Conservation (phyloP, 768 basidiomycete species). For the Multifurca ochricompacta region DNA sequence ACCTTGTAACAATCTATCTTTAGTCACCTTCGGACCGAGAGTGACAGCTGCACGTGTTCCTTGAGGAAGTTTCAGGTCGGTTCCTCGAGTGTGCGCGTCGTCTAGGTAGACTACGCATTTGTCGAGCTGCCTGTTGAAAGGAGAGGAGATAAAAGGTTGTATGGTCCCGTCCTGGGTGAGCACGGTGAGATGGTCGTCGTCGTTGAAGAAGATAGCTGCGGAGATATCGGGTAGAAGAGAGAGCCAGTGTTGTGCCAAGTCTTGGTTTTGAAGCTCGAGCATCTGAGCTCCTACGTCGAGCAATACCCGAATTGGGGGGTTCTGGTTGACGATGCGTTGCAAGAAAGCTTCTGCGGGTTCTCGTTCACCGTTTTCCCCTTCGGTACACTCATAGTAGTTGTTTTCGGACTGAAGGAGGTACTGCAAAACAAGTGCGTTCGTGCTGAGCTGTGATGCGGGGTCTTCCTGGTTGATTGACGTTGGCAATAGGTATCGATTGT, state of each 20-base stretch:
- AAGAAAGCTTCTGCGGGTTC: constrained; percentile 26
- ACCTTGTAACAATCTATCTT: constrained; percentile 47
- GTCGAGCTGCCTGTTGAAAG: constrained; percentile 30
- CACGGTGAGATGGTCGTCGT: constrained; percentile 29
- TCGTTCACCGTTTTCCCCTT: constrained; percentile 1
- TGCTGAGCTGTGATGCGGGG: constrained; percentile 31
- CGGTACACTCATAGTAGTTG: constrained; percentile 24
- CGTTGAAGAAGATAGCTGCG: constrained; percentile 36
- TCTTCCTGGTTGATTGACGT: constrained; percentile 31
- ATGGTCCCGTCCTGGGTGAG: constrained; percentile 31
- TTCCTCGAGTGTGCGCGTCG: constrained; percentile 45
- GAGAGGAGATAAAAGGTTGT: constrained; percentile 32
- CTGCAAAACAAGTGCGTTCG: constrained; percentile 39
- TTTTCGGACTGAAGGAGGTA: constrained; percentile 37
- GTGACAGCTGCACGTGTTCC: constrained; percentile 38
- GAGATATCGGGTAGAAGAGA: constrained; percentile 20
- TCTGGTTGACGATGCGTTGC: constrained; percentile 27
- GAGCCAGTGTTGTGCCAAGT: constrained; percentile 38
- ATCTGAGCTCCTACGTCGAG: constrained; percentile 55
- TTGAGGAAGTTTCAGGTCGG: constrained; percentile 41
- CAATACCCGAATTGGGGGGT: constrained; percentile 36
- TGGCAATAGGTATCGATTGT: constrained; percentile 32
- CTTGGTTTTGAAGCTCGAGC: constrained; percentile 38
- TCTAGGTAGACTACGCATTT: constrained; percentile 43
- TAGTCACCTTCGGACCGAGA: constrained; percentile 43